Evolutionary conservation across 2,329 filamentous ascomycete species (phyloP), one percentile per base, ranked within the genome.

Genomic region (Neonectria neomacrospora): DNA sequence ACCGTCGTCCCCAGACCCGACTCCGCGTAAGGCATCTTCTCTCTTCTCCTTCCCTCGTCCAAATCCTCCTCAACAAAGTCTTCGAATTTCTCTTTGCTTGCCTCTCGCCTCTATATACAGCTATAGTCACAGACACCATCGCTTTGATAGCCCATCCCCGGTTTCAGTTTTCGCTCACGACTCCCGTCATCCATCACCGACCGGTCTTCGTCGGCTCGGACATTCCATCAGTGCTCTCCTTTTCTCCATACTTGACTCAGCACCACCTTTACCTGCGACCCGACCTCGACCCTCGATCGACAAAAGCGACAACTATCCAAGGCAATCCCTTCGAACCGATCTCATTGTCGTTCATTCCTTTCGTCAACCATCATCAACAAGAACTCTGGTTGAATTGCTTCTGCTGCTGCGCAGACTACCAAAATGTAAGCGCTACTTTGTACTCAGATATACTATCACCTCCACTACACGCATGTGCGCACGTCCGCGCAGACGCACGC

Each of bases 1-100:
- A 69, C 71, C 58, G 64, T 67, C 62, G 67, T 73, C 71, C 71
- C 71, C 71, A 73, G 65, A 65, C 68, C 69, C 67, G 51, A 67
- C 58, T 54, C 64, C 51, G 58, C 58, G 66, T 59, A 62, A 54
- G 52, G 45, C 54, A 56, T 56, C 58, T 66, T 59, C 56, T 71
- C 66, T 63, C 53, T 30, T 61, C 55, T 70, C 50, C 56, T 64
- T 58, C 61, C 54, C 64, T 69, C 66, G 56, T 63, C 53, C 30
- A 53, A 52, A 47, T 61, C 53, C 53, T 53, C 42, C 58, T 48
- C 42, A 30, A 57, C 28, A 22, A 22, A 30, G 41, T 47, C 42
- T 20, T 20, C n/a, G 18, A 34, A n/a, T 42, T 37, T 55, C n/a
- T 61, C 22, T 53, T 34, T 50, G 39, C 48, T 34, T 44, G 30